A percentile compares a stretch with the other conserved stretches of the same genome.
These are phyloP conservation scores for Aspergillus pseudotamarii DNA, from an alignment of 2,329 filamentous ascomycete genomes.

Conservation along the genomic window DNA sequence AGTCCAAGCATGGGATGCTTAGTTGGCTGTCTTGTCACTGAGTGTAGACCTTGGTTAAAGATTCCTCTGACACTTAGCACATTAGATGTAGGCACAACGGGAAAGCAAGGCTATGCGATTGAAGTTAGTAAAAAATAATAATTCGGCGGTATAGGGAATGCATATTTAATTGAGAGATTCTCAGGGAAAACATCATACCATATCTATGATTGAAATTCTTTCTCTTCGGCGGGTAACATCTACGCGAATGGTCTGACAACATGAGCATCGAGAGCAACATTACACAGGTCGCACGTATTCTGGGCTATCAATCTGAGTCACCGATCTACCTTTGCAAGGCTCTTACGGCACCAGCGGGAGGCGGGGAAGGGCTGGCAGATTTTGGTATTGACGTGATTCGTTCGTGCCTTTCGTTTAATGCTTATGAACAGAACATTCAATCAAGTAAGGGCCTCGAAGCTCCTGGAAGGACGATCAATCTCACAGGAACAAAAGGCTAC, in stretches of 20 bases:
- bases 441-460: neutral
- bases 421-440: neutral
- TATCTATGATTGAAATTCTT: neutral
- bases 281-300: neutral
- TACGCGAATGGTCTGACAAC: neutral
- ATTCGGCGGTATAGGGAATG: neutral
- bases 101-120: neutral
- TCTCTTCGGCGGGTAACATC: neutral
- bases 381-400: neutral
- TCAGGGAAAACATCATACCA: neutral
- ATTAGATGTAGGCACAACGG: neutral
- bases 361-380: neutral
- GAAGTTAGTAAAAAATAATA: neutral
- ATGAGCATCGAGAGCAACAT: neutral
- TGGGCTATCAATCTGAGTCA: neutral
- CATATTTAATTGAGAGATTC: neutral
- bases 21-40: too few relatives aligned
- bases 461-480: neutral
- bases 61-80: neutral
- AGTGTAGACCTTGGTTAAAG: neutral
- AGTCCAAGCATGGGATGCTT: too few relatives aligned
- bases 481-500: neutral
- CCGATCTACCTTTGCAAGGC: neutral
- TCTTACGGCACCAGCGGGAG: neutral
- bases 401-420: neutral